These are phyloP conservation scores for Starmerella vaccinii DNA, from an alignment of 805 yeast species.

Conservation along the genomic window DNA sequence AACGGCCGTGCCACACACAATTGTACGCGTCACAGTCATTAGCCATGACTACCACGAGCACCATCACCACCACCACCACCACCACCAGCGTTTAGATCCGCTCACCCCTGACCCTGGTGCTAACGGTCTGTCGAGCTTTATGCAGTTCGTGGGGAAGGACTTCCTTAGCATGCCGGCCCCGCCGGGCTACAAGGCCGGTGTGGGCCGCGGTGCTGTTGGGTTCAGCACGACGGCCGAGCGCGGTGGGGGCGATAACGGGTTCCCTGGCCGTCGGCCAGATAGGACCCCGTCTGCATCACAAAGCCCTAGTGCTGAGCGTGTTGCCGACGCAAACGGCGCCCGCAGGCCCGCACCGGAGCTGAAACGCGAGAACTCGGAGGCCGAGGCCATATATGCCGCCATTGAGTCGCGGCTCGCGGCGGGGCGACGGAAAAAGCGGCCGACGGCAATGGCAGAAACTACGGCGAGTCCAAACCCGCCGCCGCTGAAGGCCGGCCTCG, in stretches of 20 bases:
- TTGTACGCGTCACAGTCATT: too few species aligned
- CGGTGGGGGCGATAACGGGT: background rate
- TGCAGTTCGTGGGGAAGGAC: conserved; percentile 21
- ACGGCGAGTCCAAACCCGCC: background rate
- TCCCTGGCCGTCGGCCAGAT: background rate
- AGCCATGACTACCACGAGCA: too few species aligned
- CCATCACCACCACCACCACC: too few species aligned
- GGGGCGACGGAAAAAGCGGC: background rate
- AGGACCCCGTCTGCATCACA: background rate
- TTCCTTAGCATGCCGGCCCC: conserved; percentile 84
- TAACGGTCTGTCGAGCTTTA: background rate
- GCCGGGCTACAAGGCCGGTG: conserved; percentile 78
- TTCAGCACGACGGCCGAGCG: conserved; percentile 32
- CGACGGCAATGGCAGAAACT: too few species aligned
- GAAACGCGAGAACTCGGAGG: conserved; percentile 9
- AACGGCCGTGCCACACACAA: too few species aligned
- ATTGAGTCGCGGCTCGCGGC: conserved; percentile 7
- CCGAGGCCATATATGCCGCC: conserved; percentile 14
- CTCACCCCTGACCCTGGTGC: conserved; percentile 2
- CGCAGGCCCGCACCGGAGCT: background rate
- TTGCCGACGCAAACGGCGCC: conserved; percentile 3
- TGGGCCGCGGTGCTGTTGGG: conserved; percentile 93
- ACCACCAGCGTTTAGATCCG: background rate
- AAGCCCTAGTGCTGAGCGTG: background rate
- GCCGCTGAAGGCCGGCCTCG: conserved; percentile 32